Base-by-base conservation (phyloP, 2,329 filamentous ascomycete genomes). In the Cadophora sp. region DNA sequence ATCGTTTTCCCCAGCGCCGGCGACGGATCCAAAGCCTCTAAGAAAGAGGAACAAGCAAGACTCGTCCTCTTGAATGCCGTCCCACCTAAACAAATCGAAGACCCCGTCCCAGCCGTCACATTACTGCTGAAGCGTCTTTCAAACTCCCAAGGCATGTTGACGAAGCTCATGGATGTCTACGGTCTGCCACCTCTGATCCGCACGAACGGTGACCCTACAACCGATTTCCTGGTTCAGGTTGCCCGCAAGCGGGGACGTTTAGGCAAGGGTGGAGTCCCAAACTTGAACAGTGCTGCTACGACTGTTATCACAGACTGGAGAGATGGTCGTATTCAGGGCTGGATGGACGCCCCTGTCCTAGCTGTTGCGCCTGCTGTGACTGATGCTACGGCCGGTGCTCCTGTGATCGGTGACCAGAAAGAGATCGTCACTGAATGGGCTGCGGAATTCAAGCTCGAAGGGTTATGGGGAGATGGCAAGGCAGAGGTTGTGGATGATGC, bases 261-360 rank as follows among this genome's bases (percentile, higher is more conserved):
- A 19, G 93, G 95, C 62, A 91, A 92, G 74, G 94, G 95, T 24
- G 96, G 96, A 70, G 86, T 98, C 19, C 96, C 96, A 53, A 99
- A 98, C 80, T 80, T 98, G 68, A 85, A 89, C 73, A 90, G 92
- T 64, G 95, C 96, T 8, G 96, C 95, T 71, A 95, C 96, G 86
- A 91, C 93, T 0, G 94, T 99, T 66, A 89, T 99, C 67, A 96
- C 90, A n/a, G 96, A 99, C 83, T 97, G 96, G 93, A 88, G 96
- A 74, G 95, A 98, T 79, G 95, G 94, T 29, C 89, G 96, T 63
- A 97, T 99, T 75, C 93, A 97, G 81, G 94, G 94, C 67, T 97
- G 94, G 94, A 87, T 90, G 59, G 91, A 94, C 74, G 87, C 93
- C 2, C 94, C 94, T 8, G 85, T 86, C 43, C 80, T 93, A 68